These are phyloP conservation scores for Dalechampia spathulata DNA, from an alignment of 441 rosid species.

Conservation along the genomic window DNA sequence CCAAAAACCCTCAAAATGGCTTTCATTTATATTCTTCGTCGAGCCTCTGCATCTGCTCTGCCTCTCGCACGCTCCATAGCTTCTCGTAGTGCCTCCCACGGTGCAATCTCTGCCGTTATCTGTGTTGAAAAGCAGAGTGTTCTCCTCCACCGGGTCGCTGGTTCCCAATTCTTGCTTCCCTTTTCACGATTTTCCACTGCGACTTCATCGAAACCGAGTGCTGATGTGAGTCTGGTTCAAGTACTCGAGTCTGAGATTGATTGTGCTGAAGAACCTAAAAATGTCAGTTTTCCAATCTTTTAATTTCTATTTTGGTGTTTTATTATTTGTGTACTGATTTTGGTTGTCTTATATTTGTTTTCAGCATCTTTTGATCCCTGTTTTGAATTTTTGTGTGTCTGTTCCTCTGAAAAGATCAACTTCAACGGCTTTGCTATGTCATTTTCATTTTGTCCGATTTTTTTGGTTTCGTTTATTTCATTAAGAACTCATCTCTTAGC, in stretches of 20 bases:
- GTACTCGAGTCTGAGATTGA: slow-evolving; percentile 51
- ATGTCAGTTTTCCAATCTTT: slow-evolving; percentile 6
- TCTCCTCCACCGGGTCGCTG: slow-evolving; percentile 9
- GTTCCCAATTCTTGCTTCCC: slow-evolving; percentile 18
- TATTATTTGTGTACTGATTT: neutral
- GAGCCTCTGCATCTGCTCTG: slow-evolving; percentile 35
- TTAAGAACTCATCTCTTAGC: too few relatives aligned
- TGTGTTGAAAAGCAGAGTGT: slow-evolving; percentile 19
- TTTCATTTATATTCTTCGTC: slow-evolving; percentile 35
- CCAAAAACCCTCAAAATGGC: slow-evolving; percentile 27
- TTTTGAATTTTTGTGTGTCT: neutral
- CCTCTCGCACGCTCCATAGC: slow-evolving; percentile 38
- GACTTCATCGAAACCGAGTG: slow-evolving; percentile 12
- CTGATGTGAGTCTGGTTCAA: slow-evolving; percentile 36
- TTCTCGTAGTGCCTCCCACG: slow-evolving; percentile 27
- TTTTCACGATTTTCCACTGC: slow-evolving; percentile 31
- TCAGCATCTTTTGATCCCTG: neutral
- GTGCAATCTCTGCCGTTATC: slow-evolving; percentile 22
- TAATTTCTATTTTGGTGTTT: neutral
- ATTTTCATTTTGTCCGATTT: too few relatives aligned
- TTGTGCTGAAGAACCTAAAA: slow-evolving; percentile 37
- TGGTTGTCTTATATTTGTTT: neutral
- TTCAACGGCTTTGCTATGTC: too few relatives aligned
- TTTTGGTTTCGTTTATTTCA: too few relatives aligned
- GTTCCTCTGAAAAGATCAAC: too few relatives aligned